Evolutionary conservation across 805 yeast species (phyloP).

Genomic region (Metschnikowia arizonensis): DNA sequence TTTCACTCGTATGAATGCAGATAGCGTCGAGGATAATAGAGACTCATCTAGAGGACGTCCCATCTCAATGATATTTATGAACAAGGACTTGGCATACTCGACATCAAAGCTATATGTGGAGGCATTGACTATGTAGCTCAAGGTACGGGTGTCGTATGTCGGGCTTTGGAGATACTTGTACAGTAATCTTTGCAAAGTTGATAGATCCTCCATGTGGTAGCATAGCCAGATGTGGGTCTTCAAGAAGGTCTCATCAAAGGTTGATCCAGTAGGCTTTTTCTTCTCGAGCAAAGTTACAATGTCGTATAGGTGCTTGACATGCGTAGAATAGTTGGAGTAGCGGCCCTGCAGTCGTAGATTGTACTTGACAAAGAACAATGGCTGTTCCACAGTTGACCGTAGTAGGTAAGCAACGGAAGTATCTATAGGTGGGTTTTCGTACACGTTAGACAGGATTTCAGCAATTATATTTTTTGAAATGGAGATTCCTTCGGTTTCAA

Average conservation of each 20-base stretch:
- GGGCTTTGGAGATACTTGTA: conserved; percentile 21
- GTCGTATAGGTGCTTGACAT: conserved; percentile 22
- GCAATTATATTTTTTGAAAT: conserved; percentile 11
- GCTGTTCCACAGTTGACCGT: conserved; percentile 14
- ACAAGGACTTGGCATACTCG: conserved; percentile 25
- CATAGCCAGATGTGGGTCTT: conserved; percentile 32
- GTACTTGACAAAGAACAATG: conserved; percentile 9
- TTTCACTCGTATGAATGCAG: conserved; percentile 24
- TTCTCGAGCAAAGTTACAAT: conserved; percentile 21
- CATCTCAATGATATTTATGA: conserved; percentile 23
- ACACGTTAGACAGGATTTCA: conserved; percentile 15
- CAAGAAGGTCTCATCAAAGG: conserved; percentile 16
- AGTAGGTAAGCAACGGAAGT: conserved; percentile 10
- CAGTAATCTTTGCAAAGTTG: conserved; percentile 21
- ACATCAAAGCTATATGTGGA: conserved; percentile 33
- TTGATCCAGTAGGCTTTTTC: conserved; percentile 1
- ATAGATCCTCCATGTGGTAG: conserved; percentile 33
- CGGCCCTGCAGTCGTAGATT: conserved; percentile 10
- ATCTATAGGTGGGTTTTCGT: conserved; percentile 13
- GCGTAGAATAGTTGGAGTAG: conserved; percentile 13
- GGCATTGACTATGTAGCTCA: conserved; percentile 28
- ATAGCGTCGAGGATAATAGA: conserved; percentile 27
- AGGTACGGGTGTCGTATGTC: conserved; percentile 22
- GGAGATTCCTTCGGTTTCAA: conserved; percentile 6
- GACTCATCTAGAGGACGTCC: conserved; percentile 22